Conservation (phyloP, 441 rosid genomes). For the Croton laevigatus region DNA sequence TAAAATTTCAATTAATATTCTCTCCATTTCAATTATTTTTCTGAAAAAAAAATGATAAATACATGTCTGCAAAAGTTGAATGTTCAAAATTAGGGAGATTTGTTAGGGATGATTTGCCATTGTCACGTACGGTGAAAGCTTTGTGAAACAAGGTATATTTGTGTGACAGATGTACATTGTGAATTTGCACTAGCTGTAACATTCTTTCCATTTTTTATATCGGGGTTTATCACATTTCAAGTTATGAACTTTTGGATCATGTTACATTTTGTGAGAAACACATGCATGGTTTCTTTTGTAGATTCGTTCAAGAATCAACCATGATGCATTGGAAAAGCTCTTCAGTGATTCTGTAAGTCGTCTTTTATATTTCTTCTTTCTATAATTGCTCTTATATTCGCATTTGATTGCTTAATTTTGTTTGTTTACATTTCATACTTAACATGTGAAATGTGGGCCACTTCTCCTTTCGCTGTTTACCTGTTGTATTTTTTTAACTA, state of each 20-base stretch:
- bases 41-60: no score
- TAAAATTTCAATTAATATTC: no score
- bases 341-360: conserved; percentile 55
- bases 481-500: no score
- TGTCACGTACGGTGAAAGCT: background rate
- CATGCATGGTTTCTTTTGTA: conserved; percentile 30
- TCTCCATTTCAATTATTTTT: no score
- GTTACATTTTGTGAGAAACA: conserved; percentile 5
- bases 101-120: background rate
- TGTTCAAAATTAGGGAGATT: background rate
- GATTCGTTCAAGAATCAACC: conserved; percentile 66
- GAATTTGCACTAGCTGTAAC: background rate
- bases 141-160: background rate
- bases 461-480: background rate
- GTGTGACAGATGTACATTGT: background rate
- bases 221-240: background rate
- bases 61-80: background rate
- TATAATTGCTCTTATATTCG: background rate
- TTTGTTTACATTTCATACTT: no score
- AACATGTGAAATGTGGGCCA: background rate
- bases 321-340: conserved; percentile 60
- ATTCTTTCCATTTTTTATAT: conserved; percentile 1
- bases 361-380: background rate
- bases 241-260: background rate
- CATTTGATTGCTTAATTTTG: background rate